Base-by-base conservation (phyloP, 2,329 filamentous ascomycete species). In the Cladorrhinum sp. region DNA sequence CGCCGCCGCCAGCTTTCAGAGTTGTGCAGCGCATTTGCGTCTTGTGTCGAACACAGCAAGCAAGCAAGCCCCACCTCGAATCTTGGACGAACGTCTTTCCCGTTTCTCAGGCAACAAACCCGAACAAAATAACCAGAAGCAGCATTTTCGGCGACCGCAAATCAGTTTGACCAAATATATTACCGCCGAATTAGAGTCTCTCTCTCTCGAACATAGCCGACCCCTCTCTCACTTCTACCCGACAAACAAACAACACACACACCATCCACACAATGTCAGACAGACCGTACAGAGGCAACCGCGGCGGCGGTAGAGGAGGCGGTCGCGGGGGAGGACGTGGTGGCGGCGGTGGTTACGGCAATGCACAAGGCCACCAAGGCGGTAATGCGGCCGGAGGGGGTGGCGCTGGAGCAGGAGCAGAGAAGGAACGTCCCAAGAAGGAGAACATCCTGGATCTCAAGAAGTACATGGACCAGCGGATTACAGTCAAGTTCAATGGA, bases 401-500 rank as follows among this genome's bases (percentile, higher is more conserved):
- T 58, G 73, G 77, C 58, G 74, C 76, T 53, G 71, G 76, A 55
- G 74, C 75, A 45, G 71, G 74, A 51, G 74, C 80, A 68, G 79
- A 80, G 69, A 77, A 77, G 10, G 91, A 96, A 77, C 85, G 88
- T 69, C 91, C 92, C 63, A 97, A 96, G 86, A 98, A 98, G 82
- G 95, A 99, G 78, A 98, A 97, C 75, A 99, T 99, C 70, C 85
- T 99, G 57, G 93, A 99, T 73, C 77, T 99, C 70, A 86, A 83
- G 73, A 96, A 96, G 79, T 99, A 98, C 77, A 92, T 96, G 89
- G 92, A 99, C 76, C 96, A 97, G 84, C 84, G 89, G 72, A 92
- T 99, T 68, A 90, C 85, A 9, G 93, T 99, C 73, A 98, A 98
- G 78, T 98, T 99, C 76, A 97, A 92, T 72, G 95, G 95, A 48